Percentiles rank a stretch among this genome's conserved stretches.
These are phyloP conservation scores for Blechomonas ayalai DNA, from an alignment of 208 protist species.

Conservation along the genomic window DNA sequence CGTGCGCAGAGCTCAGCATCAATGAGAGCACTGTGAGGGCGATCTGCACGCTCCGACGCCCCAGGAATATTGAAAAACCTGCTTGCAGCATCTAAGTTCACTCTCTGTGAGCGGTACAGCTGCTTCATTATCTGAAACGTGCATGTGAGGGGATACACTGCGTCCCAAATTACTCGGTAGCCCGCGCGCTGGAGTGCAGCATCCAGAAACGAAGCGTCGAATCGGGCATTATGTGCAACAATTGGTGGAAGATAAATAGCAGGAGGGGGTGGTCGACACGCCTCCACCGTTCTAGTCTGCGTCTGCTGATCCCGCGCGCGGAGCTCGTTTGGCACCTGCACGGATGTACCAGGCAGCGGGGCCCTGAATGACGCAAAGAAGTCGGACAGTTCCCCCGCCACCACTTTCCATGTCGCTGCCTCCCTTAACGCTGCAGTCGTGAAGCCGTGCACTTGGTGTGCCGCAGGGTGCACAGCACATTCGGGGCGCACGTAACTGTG, in stretches of 20 bases:
- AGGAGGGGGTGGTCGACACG: neutral
- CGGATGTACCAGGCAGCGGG: neutral
- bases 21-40: conserved; percentile 43
- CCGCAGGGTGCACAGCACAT: conserved; percentile 2
- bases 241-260: conserved; percentile 34
- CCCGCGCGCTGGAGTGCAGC: conserved; percentile 13
- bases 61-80: conserved; percentile 30
- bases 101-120: conserved; percentile 35
- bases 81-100: conserved; percentile 30
- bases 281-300: neutral
- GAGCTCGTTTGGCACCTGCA: no score
- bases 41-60: conserved; percentile 9
- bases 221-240: conserved; percentile 59
- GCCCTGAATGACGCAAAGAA: conserved; percentile 12
- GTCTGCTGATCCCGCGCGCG: neutral
- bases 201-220: conserved; percentile 50
- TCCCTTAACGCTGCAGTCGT: conserved; percentile 17
- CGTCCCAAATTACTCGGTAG: conserved; percentile 42
- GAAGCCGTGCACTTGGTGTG: conserved; percentile 24
- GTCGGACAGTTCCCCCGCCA: conserved; percentile 16
- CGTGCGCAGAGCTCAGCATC: conserved; percentile 47
- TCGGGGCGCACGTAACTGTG: conserved; percentile 31
- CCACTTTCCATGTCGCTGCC: conserved; percentile 15
- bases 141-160: conserved; percentile 37
- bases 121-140: conserved; percentile 26